Evolutionary conservation across 805 yeast species (phyloP), one percentile per base, ranked within the genome.

Genomic region (Metschnikowia matae): DNA sequence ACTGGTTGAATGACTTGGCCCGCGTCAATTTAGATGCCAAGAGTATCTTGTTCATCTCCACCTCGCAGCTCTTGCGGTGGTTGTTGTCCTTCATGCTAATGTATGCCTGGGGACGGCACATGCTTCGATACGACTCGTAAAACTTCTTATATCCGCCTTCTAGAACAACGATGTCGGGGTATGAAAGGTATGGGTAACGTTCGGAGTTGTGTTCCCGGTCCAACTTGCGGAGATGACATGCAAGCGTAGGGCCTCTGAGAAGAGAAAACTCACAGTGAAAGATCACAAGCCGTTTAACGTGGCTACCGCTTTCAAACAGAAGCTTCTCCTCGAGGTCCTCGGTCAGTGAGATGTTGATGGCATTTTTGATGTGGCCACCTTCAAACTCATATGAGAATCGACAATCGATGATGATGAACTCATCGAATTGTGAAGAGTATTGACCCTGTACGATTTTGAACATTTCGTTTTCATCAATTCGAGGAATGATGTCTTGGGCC

Each of bases 241-340:
- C 98, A 86, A 94, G 82, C 44, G 85, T 72, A 4, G 99, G 99
- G n/a, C 98, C 96, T 52, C 99, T 77, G 63, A 85, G 89, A 5
- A 95, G 82, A 36, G 95, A 85, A 65, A 89, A 92, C 68, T 94
- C 99, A 69, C 99, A 94, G 68, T 94, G 97, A 73, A 94, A 92
- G 10, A 94, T 76, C 6, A 92, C 65, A 49, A 94, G 70, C 18
- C 74, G 74, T 17, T 71, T 75, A 44, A 50, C 17, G 20, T 59
- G 57, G 29, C 54, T 44, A 32, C 17, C 17, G 31, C 34, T 43
- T 58, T 58, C 21, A 78, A 52, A 48, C 31, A 66, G 69, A 55
- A 90, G 77, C 44, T 66, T 64, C 36, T 75, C 69, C 60, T 89
- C 96, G 40, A 92, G 71, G 44, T 81, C 85, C 49, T 79, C 79